Base-by-base conservation (phyloP, 1,139 yeast species). In the Barnettozyma hawaiiensis region DNA sequence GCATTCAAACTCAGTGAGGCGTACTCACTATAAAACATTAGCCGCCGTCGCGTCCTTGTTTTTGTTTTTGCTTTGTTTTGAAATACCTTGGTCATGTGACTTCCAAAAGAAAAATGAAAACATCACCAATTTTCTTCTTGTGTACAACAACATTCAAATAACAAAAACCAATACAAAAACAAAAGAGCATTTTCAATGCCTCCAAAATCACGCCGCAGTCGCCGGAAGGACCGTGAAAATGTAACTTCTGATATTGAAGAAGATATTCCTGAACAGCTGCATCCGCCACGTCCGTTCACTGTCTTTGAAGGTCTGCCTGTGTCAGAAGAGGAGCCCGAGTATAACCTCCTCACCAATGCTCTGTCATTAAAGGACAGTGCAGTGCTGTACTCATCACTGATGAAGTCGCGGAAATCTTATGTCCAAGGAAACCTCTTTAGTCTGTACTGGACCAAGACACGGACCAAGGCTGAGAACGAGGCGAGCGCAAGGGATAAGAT, bases 401-500 rank as follows among this genome's bases (percentile, higher is more conserved):
- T 85, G 58, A 76, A 77, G 41, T 89, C 97, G 0, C 69, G 97
- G 31, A 73, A 73, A 48, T 79, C 79, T 14, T 90, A 94, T 78
- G 66, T 82, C 3, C 64, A 69, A n/a, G 78, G 83, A 6, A 82
- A 81, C 3, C 78, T 87, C 76, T 89, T 90, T 58, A 76, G 78
- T 48, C 70, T 85, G 41, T 86, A 80, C 55, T 90, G 97, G 96
- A 68, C 89, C 44, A 75, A 78, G 74, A 78, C 75, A 59, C 73
- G 48, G 39, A 52, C 54, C 15, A 54, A 52, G 40, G 57, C 70
- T 9, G 78, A 78, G 60, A 83, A 83, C 28, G 49, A 61, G 50
- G 44, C 60, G 45, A 47, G 52, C 51, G 62, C 64, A 7, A 70
- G 95, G 52, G 97, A 92, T 52, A 81, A 81, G 42, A 89, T 90